Evolutionary conservation across 345 rosid genomes (phyloP), one percentile per base, ranked within the genome.

Genomic region (Eucalyptus polyanthemos): DNA sequence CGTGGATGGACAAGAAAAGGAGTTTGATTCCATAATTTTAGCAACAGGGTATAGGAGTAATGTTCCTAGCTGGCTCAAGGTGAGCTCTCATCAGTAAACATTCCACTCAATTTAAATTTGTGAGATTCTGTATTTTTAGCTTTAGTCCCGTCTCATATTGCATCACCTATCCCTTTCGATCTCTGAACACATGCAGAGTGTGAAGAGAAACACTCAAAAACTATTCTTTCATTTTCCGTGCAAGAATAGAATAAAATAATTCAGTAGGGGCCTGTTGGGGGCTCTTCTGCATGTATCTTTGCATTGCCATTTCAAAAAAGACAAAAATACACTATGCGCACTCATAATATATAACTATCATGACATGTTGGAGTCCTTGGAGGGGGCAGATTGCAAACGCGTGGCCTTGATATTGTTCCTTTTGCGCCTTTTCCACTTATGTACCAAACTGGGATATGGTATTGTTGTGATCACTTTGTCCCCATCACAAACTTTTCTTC

Each of bases 31-130:
- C 29, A 93, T 97, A 89, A 94, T 97, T 50, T 90, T 97, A 53
- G 99, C 99, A 67, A 97, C 99, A 49, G 99, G 99, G 31, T 97
- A 96, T 92, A 95, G 92, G 91, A 97, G 99, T 93, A 97, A 93
- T 22, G 99, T 97, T 51, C 97, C 98, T 88, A 89, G 92, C 93
- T 97, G 99, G 99, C 97, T 97, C 90, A 93, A 94, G 98, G 99
- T 97, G 92, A 89, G 37, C 45, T 21, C 49, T 86, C 49, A 27
- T 76, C 85, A 76, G 85, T 40, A 76, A 76, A 76, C 47, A 40
- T 21, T 76, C 47, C 42, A 11, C 27, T 37, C 13, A 37, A 40
- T 40, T 76, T 6, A 37, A 40, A 40, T 76, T 11, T 76, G 85
- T 11, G 85, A 21, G 47, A 40, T 37, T 76, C 47, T 21, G 6